Conservation (phyloP, 805 yeast genomes). For the Ogataea pignaliae region DNA sequence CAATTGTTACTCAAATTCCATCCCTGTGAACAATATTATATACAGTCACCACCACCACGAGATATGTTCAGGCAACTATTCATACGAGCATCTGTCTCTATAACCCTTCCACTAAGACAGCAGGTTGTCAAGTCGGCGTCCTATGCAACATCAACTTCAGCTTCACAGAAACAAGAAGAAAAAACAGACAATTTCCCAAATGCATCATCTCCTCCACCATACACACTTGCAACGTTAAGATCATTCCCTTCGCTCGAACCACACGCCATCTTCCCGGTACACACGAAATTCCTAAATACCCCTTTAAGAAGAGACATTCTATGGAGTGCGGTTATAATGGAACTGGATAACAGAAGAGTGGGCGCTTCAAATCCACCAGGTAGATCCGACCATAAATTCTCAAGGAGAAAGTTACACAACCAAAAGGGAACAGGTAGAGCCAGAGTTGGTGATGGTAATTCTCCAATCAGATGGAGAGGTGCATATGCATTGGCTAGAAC, state of each 20-base stretch:
- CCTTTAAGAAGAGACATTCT: conserved; percentile 87
- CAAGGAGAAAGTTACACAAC: conserved; percentile 74
- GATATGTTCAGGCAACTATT: not conserved
- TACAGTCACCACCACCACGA: not conserved
- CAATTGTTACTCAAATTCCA: too few relatives aligned
- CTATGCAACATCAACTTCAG: not conserved
- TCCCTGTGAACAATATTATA: too few relatives aligned
- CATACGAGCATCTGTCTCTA: conserved; percentile 1
- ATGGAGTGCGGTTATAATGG: conserved; percentile 93
- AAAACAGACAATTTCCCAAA: conserved; percentile 16
- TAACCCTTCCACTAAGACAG: not conserved
- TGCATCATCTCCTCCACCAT: conserved; percentile 53
- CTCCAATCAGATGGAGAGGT: conserved; percentile 88
- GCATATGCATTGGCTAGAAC: conserved; percentile 84
- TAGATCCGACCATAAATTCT: conserved; percentile 80
- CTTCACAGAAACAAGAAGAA: conserved; percentile 1
- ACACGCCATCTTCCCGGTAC: conserved; percentile 66
- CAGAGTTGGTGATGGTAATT: conserved; percentile 92
- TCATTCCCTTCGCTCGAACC: conserved; percentile 93
- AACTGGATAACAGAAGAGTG: conserved; percentile 83
- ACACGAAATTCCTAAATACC: conserved; percentile 59
- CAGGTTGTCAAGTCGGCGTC: not conserved
- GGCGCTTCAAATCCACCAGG: conserved; percentile 87
- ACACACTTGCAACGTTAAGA: conserved; percentile 72
- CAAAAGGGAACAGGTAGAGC: conserved; percentile 97